phyloP scores from a whole-genome alignment of 805 yeast species.

The Naumovozyma castellii region DNA sequence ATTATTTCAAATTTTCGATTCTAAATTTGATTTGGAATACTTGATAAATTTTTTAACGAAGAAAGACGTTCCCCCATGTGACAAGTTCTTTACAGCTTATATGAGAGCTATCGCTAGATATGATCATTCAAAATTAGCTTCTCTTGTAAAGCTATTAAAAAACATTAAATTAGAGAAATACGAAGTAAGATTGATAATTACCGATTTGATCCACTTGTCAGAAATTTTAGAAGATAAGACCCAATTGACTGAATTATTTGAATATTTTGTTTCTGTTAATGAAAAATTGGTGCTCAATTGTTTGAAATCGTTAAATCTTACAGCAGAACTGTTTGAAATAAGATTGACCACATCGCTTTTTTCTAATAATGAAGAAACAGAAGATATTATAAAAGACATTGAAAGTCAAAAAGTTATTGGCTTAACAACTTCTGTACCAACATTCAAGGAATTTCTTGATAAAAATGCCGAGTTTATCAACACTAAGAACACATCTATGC shows the following conservation, averaged over 20 bases:
- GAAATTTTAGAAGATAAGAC: conserved; percentile 34
- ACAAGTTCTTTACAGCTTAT: conserved; percentile 37
- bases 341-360: conserved; percentile 55
- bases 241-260: conserved; percentile 32
- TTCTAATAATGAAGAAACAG: conserved; percentile 16
- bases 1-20: conserved; percentile 29
- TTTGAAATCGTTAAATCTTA: conserved; percentile 29
- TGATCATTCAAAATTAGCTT: conserved; percentile 31
- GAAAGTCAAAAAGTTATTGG: conserved; percentile 21
- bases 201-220: conserved; percentile 32
- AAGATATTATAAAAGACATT: conserved; percentile 27
- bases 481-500: conserved; percentile 27
- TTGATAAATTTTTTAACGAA: conserved; percentile 15
- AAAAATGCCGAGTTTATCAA: conserved; percentile 21
- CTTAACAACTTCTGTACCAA: conserved; percentile 13
- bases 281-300: conserved; percentile 34
- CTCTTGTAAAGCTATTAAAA: conserved; percentile 32
- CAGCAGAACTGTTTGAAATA: conserved; percentile 48
- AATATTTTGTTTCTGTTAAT: conserved; percentile 31
- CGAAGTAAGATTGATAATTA: conserved; percentile 32
- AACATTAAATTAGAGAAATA: conserved; percentile 28
- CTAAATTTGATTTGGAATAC: conserved; percentile 15
- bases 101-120: conserved; percentile 37
- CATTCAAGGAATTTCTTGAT: conserved; percentile 27
- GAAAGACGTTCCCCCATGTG: conserved; percentile 23